These are phyloP conservation scores for Scenedesmus sp. DNA, from an alignment of 163 green algal genomes.

Conservation along the genomic window DNA sequence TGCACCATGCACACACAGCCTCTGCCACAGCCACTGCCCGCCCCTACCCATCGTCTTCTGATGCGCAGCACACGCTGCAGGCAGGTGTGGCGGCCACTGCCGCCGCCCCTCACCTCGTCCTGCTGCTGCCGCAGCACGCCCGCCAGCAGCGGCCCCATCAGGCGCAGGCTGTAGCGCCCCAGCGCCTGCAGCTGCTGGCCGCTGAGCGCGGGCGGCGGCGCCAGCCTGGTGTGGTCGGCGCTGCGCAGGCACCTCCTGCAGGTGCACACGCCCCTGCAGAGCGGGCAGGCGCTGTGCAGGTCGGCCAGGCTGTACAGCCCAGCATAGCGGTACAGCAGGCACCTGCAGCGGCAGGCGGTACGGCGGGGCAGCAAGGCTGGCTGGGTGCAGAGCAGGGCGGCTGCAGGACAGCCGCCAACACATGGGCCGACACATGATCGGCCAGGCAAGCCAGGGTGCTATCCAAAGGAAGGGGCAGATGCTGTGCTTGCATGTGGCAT, in stretches of 20 bases:
- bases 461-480: no score
- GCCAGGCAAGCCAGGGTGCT: no score
- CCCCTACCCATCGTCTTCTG: neutral
- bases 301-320: slow-evolving; percentile 12
- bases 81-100: no score
- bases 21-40: no score
- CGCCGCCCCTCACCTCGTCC: neutral
- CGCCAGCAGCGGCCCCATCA: slow-evolving; percentile 22
- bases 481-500: no score
- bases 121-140: slow-evolving; percentile 23
- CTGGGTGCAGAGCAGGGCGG: no score
- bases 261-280: slow-evolving; percentile 45
- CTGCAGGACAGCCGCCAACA: no score
- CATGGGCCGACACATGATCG: no score
- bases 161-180: neutral
- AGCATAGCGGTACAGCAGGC: slow-evolving; percentile 36
- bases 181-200: neutral
- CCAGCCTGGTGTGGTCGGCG: slow-evolving; percentile 12
- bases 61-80: no score
- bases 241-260: slow-evolving; percentile 48
- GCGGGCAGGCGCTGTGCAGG: slow-evolving; percentile 18
- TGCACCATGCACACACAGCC: neutral
- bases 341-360: slow-evolving; percentile 45
- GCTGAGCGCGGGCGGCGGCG: neutral
- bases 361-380: no score